These are phyloP conservation scores for Penicillium antarcticum DNA, from an alignment of 495 filamentous ascomycete genomes.

Conservation along the genomic window DNA sequence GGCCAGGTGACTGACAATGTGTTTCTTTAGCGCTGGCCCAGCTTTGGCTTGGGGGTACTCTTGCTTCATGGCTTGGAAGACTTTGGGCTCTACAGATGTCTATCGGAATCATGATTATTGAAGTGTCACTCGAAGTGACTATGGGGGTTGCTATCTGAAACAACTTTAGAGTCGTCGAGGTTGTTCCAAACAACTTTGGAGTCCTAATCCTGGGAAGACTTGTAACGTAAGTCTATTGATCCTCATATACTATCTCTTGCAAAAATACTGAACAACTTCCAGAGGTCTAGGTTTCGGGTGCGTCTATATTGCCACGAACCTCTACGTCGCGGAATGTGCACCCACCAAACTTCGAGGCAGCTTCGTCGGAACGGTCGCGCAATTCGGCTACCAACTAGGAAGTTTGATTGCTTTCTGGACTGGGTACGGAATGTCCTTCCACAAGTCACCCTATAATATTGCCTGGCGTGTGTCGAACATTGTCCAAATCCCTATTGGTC, in stretches of 20 bases:
- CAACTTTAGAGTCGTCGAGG: slow-evolving; percentile 23
- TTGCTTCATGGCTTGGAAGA: slow-evolving; percentile 29
- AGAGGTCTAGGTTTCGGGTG: slow-evolving; percentile 38
- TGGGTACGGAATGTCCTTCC: slow-evolving; percentile 41
- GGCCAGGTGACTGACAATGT: background rate
- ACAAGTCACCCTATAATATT: slow-evolving; percentile 34
- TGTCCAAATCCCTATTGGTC: slow-evolving; percentile 34
- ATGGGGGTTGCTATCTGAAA: slow-evolving; percentile 1
- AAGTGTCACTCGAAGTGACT: slow-evolving; percentile 15
- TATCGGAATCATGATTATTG: slow-evolving; percentile 32
- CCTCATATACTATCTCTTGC: no score
- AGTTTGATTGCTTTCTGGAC: slow-evolving; percentile 37
- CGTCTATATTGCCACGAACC: slow-evolving; percentile 35
- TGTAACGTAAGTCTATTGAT: slow-evolving; percentile 22
- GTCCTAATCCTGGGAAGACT: slow-evolving; percentile 33
- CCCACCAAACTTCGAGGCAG: slow-evolving; percentile 29
- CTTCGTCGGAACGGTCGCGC: slow-evolving; percentile 36
- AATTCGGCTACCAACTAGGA: slow-evolving; percentile 27
- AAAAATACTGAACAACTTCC: background rate
- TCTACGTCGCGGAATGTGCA: slow-evolving; percentile 38
- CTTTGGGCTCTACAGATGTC: slow-evolving; percentile 33
- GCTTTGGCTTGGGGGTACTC: slow-evolving; percentile 27
- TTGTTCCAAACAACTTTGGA: slow-evolving; percentile 35
- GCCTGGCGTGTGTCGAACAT: slow-evolving; percentile 37
- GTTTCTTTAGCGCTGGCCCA: slow-evolving; percentile 20